These are phyloP conservation scores for Protea cynaroides DNA, from an alignment of 164 flowering plant species.

Conservation along the genomic window DNA sequence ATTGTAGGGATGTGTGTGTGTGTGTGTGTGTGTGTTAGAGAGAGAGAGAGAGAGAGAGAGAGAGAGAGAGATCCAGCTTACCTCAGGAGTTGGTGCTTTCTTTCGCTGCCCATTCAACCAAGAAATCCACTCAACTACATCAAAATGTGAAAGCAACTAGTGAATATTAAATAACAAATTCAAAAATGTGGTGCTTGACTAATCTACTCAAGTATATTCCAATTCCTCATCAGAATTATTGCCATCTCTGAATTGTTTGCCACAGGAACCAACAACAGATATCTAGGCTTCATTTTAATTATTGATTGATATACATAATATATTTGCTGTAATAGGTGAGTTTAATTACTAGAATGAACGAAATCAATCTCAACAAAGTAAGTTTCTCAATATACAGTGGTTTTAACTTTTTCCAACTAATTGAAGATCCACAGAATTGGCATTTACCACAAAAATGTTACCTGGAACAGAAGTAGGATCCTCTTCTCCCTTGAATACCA, in stretches of 20 bases:
- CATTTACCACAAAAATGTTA: constrained; percentile 19
- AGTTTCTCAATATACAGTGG: neutral
- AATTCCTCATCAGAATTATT: neutral
- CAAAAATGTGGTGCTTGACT: constrained; percentile 1
- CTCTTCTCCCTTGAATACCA: constrained; percentile 74
- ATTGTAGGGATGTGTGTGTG: too few relatives aligned
- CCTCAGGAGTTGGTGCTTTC: constrained; percentile 88
- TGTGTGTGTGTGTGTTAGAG: too few relatives aligned
- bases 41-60: neutral
- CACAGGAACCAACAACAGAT: neutral
- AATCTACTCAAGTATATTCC: constrained; percentile 1
- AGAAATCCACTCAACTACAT: constrained; percentile 95
- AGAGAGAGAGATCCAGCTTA: constrained; percentile 15
- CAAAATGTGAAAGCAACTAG: neutral
- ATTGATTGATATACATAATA: neutral
- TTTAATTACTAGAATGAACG: neutral
- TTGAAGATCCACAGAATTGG: neutral
- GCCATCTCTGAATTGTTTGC: neutral
- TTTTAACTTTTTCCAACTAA: neutral
- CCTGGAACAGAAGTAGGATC: constrained; percentile 89
- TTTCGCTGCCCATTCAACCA: constrained; percentile 97
- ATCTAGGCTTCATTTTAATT: neutral
- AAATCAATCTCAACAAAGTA: constrained; percentile 1
- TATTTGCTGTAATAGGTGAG: neutral
- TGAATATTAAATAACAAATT: too few relatives aligned